phyloP scores from a whole-genome alignment of 257 asterid genomes.

The Solanum gracilifrons region DNA sequence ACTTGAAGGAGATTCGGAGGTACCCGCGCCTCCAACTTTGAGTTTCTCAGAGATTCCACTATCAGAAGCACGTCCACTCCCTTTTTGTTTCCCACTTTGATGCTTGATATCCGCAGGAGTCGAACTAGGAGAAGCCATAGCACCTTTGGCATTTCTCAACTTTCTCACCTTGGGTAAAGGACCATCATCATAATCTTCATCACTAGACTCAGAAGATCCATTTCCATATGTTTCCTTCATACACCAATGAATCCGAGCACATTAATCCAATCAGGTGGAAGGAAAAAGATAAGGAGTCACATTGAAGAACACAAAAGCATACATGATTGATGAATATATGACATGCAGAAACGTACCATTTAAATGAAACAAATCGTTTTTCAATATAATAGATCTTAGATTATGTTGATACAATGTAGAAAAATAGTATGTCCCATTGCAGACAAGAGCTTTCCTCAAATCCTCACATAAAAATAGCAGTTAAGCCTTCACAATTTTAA shows the following conservation, averaged over 20 bases:
- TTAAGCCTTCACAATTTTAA: not conserved
- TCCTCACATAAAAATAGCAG: not conserved
- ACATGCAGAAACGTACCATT: not conserved
- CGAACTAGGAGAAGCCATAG: constrained; percentile 9
- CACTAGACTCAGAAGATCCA: constrained; percentile 76
- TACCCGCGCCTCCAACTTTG: constrained; percentile 8
- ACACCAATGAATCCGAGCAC: not conserved
- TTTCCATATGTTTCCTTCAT: constrained; percentile 75
- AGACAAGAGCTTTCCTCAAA: not conserved
- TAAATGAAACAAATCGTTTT: not conserved
- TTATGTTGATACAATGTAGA: not conserved
- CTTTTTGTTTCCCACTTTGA: constrained; percentile 15
- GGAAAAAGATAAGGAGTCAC: not conserved
- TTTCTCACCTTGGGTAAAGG: constrained; percentile 37
- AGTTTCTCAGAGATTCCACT: constrained; percentile 9
- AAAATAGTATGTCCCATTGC: not conserved
- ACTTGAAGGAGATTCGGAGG: constrained; percentile 31
- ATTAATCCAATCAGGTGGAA: constrained; percentile 2
- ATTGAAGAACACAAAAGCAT: not conserved
- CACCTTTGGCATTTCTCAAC: constrained; percentile 21
- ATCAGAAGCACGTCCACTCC: constrained; percentile 9
- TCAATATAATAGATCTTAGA: not conserved
- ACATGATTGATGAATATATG: not conserved
- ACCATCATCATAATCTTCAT: constrained; percentile 65
- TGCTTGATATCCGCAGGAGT: constrained; percentile 17